Conservation (phyloP, 805 yeast species). For the Brettanomyces bruxellensis region DNA sequence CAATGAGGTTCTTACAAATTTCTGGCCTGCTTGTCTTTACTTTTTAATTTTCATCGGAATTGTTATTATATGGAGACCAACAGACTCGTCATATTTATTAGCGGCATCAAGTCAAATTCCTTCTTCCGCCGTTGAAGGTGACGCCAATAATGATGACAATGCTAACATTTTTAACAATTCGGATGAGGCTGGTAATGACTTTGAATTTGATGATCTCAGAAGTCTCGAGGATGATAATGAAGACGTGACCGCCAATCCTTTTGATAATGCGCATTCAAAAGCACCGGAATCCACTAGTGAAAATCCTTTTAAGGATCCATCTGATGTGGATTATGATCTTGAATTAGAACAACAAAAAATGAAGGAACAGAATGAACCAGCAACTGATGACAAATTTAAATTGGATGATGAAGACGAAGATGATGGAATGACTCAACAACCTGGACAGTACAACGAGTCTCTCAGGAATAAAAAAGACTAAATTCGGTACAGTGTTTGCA, state of each 20-base stretch:
- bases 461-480: slow-evolving; percentile 1
- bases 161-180: slow-evolving; percentile 19
- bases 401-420: slow-evolving; percentile 25
- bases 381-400: slow-evolving; percentile 16
- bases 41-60: slow-evolving; percentile 74
- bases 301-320: slow-evolving; percentile 25
- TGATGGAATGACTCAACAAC: slow-evolving; percentile 1
- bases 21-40: slow-evolving; percentile 91
- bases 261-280: slow-evolving; percentile 11
- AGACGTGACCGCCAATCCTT: slow-evolving; percentile 20
- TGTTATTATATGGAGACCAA: slow-evolving; percentile 95
- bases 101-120: slow-evolving; percentile 93
- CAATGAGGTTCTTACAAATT: slow-evolving; percentile 79
- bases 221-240: slow-evolving; percentile 33
- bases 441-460: background rate
- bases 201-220: slow-evolving; percentile 50
- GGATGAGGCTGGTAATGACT: slow-evolving; percentile 39
- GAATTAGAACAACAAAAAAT: slow-evolving; percentile 25
- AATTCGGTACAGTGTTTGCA: background rate
- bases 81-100: slow-evolving; percentile 86
- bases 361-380: slow-evolving; percentile 5
- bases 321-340: slow-evolving; percentile 17
- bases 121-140: slow-evolving; percentile 51
- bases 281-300: slow-evolving; percentile 5
- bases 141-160: slow-evolving; percentile 24